A percentile compares a stretch with the other conserved stretches of the same genome.
Evolutionary conservation across 495 filamentous ascomycete species (phyloP).

Genomic region (Aspergillus ellipticus): DNA sequence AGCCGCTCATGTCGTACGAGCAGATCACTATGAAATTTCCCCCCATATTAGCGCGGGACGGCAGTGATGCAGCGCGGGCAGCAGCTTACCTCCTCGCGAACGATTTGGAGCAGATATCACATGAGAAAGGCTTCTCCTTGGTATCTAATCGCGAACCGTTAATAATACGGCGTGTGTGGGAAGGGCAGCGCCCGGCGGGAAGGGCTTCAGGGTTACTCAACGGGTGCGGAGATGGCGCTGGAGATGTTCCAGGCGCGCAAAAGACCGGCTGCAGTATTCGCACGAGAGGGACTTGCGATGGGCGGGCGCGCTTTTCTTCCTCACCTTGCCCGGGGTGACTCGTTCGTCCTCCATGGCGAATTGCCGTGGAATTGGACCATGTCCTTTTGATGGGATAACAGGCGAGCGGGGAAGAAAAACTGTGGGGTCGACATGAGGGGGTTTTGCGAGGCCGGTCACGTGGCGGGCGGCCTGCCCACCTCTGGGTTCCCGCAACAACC

Average conservation of each 20-base stretch:
- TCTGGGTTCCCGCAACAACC: no score
- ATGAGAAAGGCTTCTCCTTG: conserved; percentile 53
- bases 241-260: conserved; percentile 51
- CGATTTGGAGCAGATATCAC: conserved; percentile 49
- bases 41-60: conserved; percentile 25
- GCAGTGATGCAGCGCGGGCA: conserved; percentile 2
- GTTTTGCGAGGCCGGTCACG: conserved; percentile 33
- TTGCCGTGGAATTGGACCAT: conserved; percentile 24
- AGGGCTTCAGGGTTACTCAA: conserved; percentile 39
- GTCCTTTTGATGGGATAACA: conserved; percentile 18
- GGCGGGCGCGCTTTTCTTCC: conserved; percentile 39
- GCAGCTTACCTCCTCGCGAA: conserved; percentile 46
- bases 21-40: conserved; percentile 54
- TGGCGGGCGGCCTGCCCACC: conserved; percentile 21
- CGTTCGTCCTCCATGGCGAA: conserved; percentile 46
- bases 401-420: conserved; percentile 36
- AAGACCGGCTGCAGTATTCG: conserved; percentile 48
- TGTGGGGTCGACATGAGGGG: conserved; percentile 39
- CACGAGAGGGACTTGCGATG: conserved; percentile 48
- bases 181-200: conserved; percentile 7
- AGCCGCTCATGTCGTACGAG: conserved; percentile 71
- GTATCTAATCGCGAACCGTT: conserved; percentile 38
- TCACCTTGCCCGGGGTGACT: conserved; percentile 34
- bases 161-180: conserved; percentile 21
- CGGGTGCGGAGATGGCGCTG: conserved; percentile 54